Conservation (phyloP, 805 yeast species). For the Hanseniaspora pseudoguilliermondii region DNA sequence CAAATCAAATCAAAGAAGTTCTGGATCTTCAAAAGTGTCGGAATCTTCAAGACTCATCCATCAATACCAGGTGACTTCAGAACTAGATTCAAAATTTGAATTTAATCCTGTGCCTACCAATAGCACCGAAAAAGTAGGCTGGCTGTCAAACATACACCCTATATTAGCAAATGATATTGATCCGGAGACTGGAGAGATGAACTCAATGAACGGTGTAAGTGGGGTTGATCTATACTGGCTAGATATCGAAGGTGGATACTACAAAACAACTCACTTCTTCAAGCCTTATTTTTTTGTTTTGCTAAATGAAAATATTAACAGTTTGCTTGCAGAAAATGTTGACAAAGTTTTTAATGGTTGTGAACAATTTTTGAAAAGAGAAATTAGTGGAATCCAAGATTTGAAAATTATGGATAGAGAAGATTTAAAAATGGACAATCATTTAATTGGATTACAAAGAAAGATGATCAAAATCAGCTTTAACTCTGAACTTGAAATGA, state of each 20-base stretch:
- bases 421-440: constrained; percentile 74
- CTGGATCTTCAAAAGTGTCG: neutral
- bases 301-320: constrained; percentile 26
- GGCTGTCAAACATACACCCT: constrained; percentile 92
- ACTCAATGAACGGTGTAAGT: constrained; percentile 44
- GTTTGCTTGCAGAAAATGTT: neutral
- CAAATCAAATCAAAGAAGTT: constrained; percentile 24
- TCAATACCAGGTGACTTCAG: constrained; percentile 50
- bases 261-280: constrained; percentile 69
- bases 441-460: constrained; percentile 61
- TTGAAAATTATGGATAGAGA: constrained; percentile 42
- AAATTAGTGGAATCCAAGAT: constrained; percentile 22
- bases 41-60: constrained; percentile 30
- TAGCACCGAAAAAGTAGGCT: constrained; percentile 53
- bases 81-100: constrained; percentile 73
- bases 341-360: constrained; percentile 41
- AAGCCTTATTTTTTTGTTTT: constrained; percentile 75
- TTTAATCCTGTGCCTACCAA: constrained; percentile 68
- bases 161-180: constrained; percentile 49
- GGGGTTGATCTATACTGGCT: constrained; percentile 91
- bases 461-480: constrained; percentile 57
- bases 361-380: constrained; percentile 66
- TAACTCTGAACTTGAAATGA: constrained; percentile 59
- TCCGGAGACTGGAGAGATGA: constrained; percentile 12
- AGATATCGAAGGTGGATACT: constrained; percentile 93